Conservation (phyloP, 2,329 filamentous ascomycete genomes). For the Rhynchosporium agropyri region DNA sequence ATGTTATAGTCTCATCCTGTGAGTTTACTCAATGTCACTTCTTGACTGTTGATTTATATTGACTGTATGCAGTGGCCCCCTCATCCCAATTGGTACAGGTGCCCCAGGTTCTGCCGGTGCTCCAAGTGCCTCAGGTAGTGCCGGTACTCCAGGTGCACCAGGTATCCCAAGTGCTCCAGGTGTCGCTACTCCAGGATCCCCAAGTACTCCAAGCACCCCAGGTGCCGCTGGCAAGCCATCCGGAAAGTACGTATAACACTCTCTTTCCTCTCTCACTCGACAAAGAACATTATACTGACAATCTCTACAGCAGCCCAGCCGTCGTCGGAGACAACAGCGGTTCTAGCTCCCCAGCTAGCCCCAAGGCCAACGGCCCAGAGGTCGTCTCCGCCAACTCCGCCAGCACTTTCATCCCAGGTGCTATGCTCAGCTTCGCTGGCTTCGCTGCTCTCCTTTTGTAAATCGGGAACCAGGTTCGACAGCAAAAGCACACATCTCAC, state of each 20-base stretch:
- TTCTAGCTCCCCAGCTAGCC: conserved; percentile 4
- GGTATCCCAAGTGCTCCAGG: conserved; percentile 1
- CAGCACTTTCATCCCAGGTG: conserved; percentile 7
- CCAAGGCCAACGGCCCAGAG: conserved; percentile 1
- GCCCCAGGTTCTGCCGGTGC: background rate
- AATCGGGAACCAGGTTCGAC: background rate
- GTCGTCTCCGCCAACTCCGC: conserved; percentile 5
- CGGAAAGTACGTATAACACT: background rate
- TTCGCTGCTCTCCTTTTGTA: conserved; percentile 11
- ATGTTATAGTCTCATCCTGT: background rate
- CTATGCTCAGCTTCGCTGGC: conserved; percentile 8
- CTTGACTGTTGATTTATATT: background rate
- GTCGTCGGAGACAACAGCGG: background rate
- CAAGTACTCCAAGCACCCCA: background rate
- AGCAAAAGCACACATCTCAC: background rate
- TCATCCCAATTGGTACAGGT: background rate
- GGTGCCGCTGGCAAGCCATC: conserved; percentile 3
- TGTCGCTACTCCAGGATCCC: background rate
- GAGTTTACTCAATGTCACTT: background rate
- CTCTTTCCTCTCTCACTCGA: background rate
- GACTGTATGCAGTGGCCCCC: background rate
- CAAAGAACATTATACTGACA: background rate
- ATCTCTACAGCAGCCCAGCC: conserved; percentile 6
- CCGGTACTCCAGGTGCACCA: background rate
- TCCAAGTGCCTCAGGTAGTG: background rate